Conservation (phyloP, 345 rosid genomes). For the Erodium maritimum region DNA sequence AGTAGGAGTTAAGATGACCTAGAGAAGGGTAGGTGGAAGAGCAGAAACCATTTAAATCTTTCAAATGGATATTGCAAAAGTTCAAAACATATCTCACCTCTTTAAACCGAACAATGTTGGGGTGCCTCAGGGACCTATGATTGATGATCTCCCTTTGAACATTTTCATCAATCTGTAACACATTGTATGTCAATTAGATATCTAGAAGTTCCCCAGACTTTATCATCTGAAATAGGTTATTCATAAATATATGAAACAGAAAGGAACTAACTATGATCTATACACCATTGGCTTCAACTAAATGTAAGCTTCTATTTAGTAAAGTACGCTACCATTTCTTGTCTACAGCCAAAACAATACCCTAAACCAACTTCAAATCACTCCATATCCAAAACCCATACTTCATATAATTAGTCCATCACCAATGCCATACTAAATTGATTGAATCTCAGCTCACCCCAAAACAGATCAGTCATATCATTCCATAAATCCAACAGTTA, state of each 20-base stretch:
- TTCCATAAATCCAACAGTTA: too few species aligned
- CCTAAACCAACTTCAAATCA: not conserved
- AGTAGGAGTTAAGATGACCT: constrained; percentile 86
- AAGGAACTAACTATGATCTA: too few species aligned
- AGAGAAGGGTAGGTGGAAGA: constrained; percentile 3
- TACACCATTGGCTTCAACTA: too few species aligned
- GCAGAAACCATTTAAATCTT: not conserved
- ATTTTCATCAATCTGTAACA: constrained; percentile 75
- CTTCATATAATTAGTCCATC: too few species aligned
- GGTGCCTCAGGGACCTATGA: constrained; percentile 87
- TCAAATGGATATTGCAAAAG: not conserved
- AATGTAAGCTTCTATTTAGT: too few species aligned
- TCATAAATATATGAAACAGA: too few species aligned
- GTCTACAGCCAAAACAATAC: not conserved
- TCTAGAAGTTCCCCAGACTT: not conserved
- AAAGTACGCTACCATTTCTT: not conserved
- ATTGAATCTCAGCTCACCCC: too few species aligned
- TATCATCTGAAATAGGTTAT: too few species aligned
- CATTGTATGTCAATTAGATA: constrained; percentile 7
- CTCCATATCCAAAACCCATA: not conserved
- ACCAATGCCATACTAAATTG: too few species aligned
- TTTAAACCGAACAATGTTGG: constrained; percentile 88
- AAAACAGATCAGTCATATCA: too few species aligned
- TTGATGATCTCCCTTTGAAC: constrained; percentile 89
- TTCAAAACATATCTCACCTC: constrained; percentile 38